Conservation (phyloP, 805 yeast species). For the Barnettozyma sucrosica region DNA sequence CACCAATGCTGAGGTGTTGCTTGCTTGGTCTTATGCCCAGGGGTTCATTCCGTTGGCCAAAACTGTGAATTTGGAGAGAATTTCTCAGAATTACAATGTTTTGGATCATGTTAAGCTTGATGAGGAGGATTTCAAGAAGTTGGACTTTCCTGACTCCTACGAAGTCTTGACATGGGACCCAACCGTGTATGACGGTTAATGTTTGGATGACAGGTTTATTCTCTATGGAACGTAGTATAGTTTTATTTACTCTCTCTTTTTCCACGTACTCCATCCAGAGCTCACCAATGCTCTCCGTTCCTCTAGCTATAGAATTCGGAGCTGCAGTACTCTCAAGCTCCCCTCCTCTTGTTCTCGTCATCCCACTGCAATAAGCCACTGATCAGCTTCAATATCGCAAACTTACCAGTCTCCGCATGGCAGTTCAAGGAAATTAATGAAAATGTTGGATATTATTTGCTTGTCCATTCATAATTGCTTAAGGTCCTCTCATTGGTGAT, state of each 20-base stretch:
- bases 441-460: conserved; percentile 79
- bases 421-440: conserved; percentile 76
- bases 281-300: conserved; percentile 52
- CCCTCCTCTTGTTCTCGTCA: conserved; percentile 67
- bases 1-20: conserved; percentile 55
- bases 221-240: neutral
- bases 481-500: no score
- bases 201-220: neutral
- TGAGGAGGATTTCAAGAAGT: conserved; percentile 33
- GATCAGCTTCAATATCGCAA: conserved; percentile 82
- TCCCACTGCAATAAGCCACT: conserved; percentile 86
- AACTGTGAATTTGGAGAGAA: conserved; percentile 46
- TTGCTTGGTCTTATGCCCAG: conserved; percentile 69
- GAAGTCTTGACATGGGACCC: conserved; percentile 47
- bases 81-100: conserved; percentile 50
- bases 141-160: conserved; percentile 34
- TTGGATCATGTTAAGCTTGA: conserved; percentile 40
- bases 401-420: conserved; percentile 97
- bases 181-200: conserved; percentile 10
- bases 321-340: conserved; percentile 41
- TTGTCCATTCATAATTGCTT: no score
- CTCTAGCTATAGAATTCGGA: neutral
- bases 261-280: conserved; percentile 69
- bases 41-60: conserved; percentile 67
- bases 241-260: conserved; percentile 53